Conservation (phyloP, 2,329 filamentous ascomycete species). For the Pyrenophora seminiperda region DNA sequence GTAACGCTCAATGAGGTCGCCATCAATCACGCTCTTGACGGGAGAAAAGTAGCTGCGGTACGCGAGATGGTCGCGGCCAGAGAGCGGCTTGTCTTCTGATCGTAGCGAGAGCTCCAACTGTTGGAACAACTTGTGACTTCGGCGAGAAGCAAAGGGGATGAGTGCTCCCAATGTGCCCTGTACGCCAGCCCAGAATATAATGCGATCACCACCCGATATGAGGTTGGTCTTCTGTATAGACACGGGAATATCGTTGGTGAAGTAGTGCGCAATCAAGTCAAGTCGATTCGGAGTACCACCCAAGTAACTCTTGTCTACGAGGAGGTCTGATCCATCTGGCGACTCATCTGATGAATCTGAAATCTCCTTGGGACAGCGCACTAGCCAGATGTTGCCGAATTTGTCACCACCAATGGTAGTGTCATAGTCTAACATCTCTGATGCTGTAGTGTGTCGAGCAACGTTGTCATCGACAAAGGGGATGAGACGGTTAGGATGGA, state of each 20-base stretch:
- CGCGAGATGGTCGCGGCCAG: conserved; percentile 92
- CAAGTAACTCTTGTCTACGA: conserved; percentile 87
- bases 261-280: conserved; percentile 85
- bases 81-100: conserved; percentile 75
- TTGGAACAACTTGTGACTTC: conserved; percentile 98
- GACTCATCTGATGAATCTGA: conserved; percentile 92
- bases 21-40: conserved; percentile 95
- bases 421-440: conserved; percentile 96
- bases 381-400: conserved; percentile 94
- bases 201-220: conserved; percentile 87
- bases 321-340: conserved; percentile 85
- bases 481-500: conserved; percentile 84
- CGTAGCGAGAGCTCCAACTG: conserved; percentile 87
- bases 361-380: conserved; percentile 83
- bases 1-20: conserved; percentile 93
- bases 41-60: conserved; percentile 96
- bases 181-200: conserved; percentile 90
- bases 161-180: conserved; percentile 94
- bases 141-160: conserved; percentile 86
- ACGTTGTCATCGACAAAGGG: conserved; percentile 92
- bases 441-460: conserved; percentile 86
- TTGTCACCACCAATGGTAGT: conserved; percentile 94
- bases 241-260: conserved; percentile 88
- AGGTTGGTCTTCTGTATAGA: conserved; percentile 87
- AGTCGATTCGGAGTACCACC: conserved; percentile 86